phyloP scores from a whole-genome alignment of 106 monocot species.

The Acorus calamus region DNA sequence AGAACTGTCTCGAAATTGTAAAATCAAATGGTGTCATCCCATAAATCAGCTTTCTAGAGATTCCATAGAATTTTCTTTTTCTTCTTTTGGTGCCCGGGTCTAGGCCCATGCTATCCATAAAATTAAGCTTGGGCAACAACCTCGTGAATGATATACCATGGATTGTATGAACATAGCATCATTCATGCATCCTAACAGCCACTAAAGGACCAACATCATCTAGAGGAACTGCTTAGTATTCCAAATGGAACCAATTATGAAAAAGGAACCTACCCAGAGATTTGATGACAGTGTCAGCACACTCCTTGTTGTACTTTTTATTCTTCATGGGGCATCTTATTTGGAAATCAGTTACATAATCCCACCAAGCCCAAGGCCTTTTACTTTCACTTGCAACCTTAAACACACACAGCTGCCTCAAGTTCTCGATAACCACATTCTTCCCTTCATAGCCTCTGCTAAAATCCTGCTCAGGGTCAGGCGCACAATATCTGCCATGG shows the following conservation, averaged over 20 bases:
- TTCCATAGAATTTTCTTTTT: too few species aligned
- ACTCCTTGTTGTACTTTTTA: slow-evolving; percentile 85
- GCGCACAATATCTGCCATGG: slow-evolving; percentile 92
- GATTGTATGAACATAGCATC: not conserved
- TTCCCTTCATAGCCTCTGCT: slow-evolving; percentile 91
- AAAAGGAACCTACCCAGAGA: slow-evolving; percentile 60
- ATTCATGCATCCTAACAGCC: not conserved
- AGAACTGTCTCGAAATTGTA: not conserved
- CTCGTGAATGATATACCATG: too few species aligned
- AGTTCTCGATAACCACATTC: slow-evolving; percentile 91
- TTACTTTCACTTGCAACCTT: slow-evolving; percentile 77
- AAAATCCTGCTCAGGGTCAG: slow-evolving; percentile 97
- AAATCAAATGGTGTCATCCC: too few species aligned
- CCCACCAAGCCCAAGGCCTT: slow-evolving; percentile 91
- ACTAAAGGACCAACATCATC: slow-evolving; percentile 1
- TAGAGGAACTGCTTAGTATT: not conserved
- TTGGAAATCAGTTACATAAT: slow-evolving; percentile 96
- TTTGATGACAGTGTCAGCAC: slow-evolving; percentile 80
- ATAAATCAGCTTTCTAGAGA: too few species aligned
- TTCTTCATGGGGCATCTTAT: slow-evolving; percentile 97
- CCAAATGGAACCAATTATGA: too few species aligned
- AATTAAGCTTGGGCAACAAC: too few species aligned
- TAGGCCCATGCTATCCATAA: too few species aligned
- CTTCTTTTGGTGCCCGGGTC: too few species aligned
- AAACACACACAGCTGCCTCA: slow-evolving; percentile 90